Conservation (phyloP, 495 filamentous ascomycete species). For the Penicillium subrubescens region DNA sequence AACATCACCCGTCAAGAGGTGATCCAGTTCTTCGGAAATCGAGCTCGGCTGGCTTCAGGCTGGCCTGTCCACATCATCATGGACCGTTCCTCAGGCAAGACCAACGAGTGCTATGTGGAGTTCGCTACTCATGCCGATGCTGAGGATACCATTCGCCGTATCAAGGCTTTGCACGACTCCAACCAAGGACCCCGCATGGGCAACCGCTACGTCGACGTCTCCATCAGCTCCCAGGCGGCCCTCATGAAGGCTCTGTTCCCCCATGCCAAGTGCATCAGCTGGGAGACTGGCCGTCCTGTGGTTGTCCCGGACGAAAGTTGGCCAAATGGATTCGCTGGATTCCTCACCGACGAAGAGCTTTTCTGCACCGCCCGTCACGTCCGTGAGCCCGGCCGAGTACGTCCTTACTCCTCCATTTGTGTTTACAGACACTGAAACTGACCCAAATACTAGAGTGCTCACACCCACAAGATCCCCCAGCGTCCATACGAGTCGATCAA, state of each 20-base stretch:
- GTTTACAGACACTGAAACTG: constrained; percentile 8
- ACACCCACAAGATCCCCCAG: constrained; percentile 64
- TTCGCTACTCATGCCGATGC: constrained; percentile 54
- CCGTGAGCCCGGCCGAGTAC: constrained; percentile 66
- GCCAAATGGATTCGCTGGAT: constrained; percentile 68
- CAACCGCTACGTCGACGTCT: constrained; percentile 63
- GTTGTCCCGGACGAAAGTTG: constrained; percentile 49
- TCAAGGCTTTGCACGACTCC: constrained; percentile 46
- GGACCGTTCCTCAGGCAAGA: constrained; percentile 77
- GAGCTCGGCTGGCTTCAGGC: constrained; percentile 53
- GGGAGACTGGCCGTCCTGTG: constrained; percentile 53
- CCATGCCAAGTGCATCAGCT: constrained; percentile 61
- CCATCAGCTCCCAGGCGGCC: constrained; percentile 58
- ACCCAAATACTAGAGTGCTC: constrained; percentile 56
- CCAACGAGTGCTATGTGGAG: constrained; percentile 75
- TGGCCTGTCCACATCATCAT: constrained; percentile 80
- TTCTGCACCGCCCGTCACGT: constrained; percentile 65
- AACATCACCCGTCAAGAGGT: constrained; percentile 66
- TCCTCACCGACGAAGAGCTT: constrained; percentile 72
- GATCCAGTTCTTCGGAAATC: constrained; percentile 68
- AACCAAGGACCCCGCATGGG: constrained; percentile 60
- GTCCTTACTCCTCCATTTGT: constrained; percentile 27
- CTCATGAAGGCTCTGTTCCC: constrained; percentile 73
- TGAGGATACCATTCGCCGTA: constrained; percentile 34
- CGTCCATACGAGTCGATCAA: constrained; percentile 76